Percentiles rank a stretch among this genome's conserved stretches.
Conservation (phyloP, 257 asterid species). For the Lantana camara region DNA sequence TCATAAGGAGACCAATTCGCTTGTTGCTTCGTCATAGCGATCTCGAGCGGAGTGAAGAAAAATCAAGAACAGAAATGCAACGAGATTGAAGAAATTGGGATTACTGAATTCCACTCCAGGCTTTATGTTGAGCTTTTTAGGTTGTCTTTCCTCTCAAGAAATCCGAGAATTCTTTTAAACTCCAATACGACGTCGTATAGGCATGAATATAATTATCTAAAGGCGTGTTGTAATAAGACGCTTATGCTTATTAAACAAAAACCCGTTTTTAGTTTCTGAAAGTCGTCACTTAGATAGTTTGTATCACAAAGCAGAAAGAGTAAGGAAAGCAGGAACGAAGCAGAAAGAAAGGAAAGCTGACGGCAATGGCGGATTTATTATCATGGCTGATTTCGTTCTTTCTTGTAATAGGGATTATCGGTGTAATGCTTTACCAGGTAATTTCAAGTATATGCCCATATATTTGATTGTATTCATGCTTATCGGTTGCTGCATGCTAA, state of each 20-base stretch:
- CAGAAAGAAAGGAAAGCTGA: slow-evolving; percentile 9
- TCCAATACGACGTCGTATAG: slow-evolving; percentile 13
- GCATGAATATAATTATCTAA: no score
- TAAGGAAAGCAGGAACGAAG: neutral
- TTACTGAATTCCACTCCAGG: slow-evolving; percentile 7
- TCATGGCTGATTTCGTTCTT: slow-evolving; percentile 78
- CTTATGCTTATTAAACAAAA: neutral
- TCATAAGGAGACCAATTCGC: slow-evolving; percentile 95
- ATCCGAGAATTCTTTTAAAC: neutral
- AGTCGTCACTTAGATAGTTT: neutral
- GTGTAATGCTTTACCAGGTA: slow-evolving; percentile 72
- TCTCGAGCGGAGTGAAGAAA: slow-evolving; percentile 14
- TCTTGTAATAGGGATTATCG: slow-evolving; percentile 59
- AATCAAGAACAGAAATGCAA: neutral
- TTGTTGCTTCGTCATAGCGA: slow-evolving; percentile 74
- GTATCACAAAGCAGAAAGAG: no score
- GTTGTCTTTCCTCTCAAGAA: slow-evolving; percentile 33
- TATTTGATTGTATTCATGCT: neutral
- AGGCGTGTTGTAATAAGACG: no score
- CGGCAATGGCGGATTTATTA: slow-evolving; percentile 62
- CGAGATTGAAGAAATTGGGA: neutral
- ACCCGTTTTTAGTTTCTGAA: neutral
- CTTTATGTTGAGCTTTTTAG: neutral
- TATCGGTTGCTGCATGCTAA: neutral
- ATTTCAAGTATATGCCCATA: neutral